These are phyloP conservation scores for Pichia sp. DNA, from an alignment of 1,139 yeast genomes.

Conservation along the genomic window DNA sequence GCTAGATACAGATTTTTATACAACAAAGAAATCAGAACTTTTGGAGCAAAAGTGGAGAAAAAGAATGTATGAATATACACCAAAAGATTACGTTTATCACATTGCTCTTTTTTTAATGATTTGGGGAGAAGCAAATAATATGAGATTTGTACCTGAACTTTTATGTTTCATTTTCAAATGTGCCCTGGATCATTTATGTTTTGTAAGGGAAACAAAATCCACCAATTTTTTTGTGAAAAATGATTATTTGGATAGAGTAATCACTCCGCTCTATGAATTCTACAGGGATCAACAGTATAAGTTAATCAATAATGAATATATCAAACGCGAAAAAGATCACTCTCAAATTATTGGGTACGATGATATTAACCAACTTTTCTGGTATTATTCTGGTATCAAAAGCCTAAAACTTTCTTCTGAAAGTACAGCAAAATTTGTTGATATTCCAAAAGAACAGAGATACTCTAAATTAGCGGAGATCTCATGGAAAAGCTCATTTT, in stretches of 20 bases:
- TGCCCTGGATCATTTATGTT: constrained; percentile 69
- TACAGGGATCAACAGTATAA: constrained; percentile 37
- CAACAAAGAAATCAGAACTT: constrained; percentile 46
- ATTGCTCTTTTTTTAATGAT: constrained; percentile 79
- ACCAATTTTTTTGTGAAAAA: constrained; percentile 16
- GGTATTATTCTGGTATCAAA: constrained; percentile 62
- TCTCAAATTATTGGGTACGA: constrained; percentile 71
- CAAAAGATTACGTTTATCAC: constrained; percentile 82
- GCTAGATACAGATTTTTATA: constrained; percentile 45
- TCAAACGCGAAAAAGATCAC: constrained; percentile 58
- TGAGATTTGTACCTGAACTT: constrained; percentile 89
- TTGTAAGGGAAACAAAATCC: constrained; percentile 7
- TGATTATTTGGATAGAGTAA: constrained; percentile 32
- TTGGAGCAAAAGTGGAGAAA: constrained; percentile 82
- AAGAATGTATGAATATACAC: constrained; percentile 61
- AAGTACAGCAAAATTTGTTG: constrained; percentile 35
- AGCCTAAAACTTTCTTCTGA: constrained; percentile 31
- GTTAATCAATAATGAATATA: constrained; percentile 31
- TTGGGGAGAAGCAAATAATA: constrained; percentile 99
- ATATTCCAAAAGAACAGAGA: constrained; percentile 36
- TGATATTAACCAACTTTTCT: constrained; percentile 77
- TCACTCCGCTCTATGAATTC: constrained; percentile 39
- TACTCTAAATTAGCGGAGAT: constrained; percentile 40
- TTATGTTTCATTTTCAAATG: constrained; percentile 87
- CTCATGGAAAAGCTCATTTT: constrained; percentile 55